Conservation (phyloP, 345 rosid species). For the Lepidium aucheri region DNA sequence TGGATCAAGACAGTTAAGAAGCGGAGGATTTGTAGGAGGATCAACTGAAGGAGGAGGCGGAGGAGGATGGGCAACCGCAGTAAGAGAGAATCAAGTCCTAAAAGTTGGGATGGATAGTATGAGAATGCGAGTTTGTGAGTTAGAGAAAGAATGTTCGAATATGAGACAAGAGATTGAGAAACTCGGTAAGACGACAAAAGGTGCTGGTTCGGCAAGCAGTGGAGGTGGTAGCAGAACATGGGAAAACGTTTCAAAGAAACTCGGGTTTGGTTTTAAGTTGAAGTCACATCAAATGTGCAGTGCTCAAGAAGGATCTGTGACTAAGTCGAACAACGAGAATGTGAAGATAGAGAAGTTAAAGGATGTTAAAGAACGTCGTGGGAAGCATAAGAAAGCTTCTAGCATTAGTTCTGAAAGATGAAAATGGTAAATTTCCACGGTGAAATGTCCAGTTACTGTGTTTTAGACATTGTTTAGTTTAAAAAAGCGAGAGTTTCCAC, state of each 20-base stretch:
- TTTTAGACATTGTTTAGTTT: constrained; percentile 2
- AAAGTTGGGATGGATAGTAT: constrained; percentile 96
- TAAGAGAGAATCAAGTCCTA: constrained; percentile 90
- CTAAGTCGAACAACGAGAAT: constrained; percentile 47
- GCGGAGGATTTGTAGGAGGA: constrained; percentile 61
- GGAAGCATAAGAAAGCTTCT: constrained; percentile 52
- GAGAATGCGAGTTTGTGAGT: constrained; percentile 88
- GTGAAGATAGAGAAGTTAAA: constrained; percentile 53
- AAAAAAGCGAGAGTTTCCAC: not conserved
- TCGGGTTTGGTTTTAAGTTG: constrained; percentile 59
- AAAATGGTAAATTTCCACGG: constrained; percentile 17
- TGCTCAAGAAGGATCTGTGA: constrained; percentile 81
- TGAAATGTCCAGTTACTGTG: not conserved
- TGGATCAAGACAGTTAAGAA: constrained; percentile 77
- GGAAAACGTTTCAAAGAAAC: constrained; percentile 54
- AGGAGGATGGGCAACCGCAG: constrained; percentile 72
- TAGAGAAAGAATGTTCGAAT: constrained; percentile 68
- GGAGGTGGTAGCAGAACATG: constrained; percentile 44
- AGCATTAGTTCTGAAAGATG: constrained; percentile 35
- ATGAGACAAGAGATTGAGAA: constrained; percentile 96
- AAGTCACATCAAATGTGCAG: constrained; percentile 93
- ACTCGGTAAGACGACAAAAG: constrained; percentile 38
- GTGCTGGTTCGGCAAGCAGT: constrained; percentile 6
- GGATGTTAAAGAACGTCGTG: constrained; percentile 45
- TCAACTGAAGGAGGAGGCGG: constrained; percentile 64